Evolutionary conservation across 805 yeast genomes (phyloP).

Genomic region (Clavispora asparagi): DNA sequence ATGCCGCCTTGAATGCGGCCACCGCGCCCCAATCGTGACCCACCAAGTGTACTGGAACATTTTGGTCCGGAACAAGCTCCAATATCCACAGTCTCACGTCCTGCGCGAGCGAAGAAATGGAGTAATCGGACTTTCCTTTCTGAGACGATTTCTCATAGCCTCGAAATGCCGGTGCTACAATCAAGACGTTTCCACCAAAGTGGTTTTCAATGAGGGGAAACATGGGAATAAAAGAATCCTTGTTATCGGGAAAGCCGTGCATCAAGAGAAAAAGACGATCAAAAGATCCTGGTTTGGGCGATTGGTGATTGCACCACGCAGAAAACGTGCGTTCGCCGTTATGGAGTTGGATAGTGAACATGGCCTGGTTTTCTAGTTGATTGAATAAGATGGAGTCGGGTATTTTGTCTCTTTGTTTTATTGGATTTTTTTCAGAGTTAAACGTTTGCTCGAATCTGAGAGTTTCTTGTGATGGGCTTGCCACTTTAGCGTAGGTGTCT

Average conservation of each 20-base stretch:
- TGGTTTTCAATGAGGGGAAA: slow-evolving; percentile 16
- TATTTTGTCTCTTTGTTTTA: too few relatives aligned
- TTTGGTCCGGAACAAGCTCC: slow-evolving; percentile 14
- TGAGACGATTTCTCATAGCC: slow-evolving; percentile 35
- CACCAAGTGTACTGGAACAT: slow-evolving; percentile 30
- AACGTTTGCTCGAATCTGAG: too few relatives aligned
- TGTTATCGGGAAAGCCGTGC: slow-evolving; percentile 39
- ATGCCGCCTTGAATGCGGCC: slow-evolving; percentile 29
- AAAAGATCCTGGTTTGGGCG: slow-evolving; percentile 1
- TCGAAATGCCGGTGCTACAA: slow-evolving; percentile 31
- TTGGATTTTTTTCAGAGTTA: too few relatives aligned
- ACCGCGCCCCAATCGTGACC: slow-evolving; percentile 46
- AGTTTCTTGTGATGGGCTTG: too few relatives aligned
- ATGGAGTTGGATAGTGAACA: slow-evolving; percentile 1
- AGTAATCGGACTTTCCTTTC: slow-evolving; percentile 20
- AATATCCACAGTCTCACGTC: slow-evolving; percentile 32
- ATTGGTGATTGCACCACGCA: slow-evolving; percentile 9
- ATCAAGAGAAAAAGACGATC: slow-evolving; percentile 21
- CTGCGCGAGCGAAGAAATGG: slow-evolving; percentile 24
- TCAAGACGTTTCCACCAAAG: slow-evolving; percentile 17
- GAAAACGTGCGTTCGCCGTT: slow-evolving; percentile 8
- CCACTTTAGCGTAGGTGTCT: too few relatives aligned
- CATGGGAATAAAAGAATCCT: slow-evolving; percentile 22
- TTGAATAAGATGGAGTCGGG: too few relatives aligned
- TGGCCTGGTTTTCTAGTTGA: neutral